phyloP scores from a whole-genome alignment of 148 eudicot species.

The Arbutus unedo region DNA sequence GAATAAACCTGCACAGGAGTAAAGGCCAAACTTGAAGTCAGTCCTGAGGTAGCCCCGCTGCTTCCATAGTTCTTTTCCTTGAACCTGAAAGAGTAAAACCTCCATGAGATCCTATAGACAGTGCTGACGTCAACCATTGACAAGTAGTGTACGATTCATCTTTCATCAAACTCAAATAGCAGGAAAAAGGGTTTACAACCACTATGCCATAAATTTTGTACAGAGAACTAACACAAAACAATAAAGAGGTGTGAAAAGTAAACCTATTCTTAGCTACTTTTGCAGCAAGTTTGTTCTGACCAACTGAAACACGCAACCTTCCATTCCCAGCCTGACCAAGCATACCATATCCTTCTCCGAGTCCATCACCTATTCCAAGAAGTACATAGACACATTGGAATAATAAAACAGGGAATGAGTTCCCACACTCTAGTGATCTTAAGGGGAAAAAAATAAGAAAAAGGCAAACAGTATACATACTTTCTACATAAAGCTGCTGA shows the following conservation, averaged over 20 bases:
- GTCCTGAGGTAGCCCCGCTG: slow-evolving; percentile 87
- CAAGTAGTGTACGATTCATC: background rate
- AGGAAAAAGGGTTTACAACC: background rate
- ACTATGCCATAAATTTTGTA: background rate
- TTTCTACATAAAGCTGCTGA: background rate
- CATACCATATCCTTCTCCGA: slow-evolving; percentile 99
- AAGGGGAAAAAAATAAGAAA: background rate
- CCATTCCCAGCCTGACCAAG: slow-evolving; percentile 99
- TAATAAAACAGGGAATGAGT: background rate
- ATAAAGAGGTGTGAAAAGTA: slow-evolving; percentile 1
- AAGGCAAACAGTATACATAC: background rate
- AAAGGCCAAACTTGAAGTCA: slow-evolving; percentile 96
- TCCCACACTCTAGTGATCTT: background rate
- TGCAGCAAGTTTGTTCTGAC: slow-evolving; percentile 84
- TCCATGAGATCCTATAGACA: background rate
- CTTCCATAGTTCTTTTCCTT: slow-evolving; percentile 80
- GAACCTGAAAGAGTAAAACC: slow-evolving; percentile 46
- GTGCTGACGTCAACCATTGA: background rate
- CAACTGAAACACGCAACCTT: slow-evolving; percentile 80
- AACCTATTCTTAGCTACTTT: slow-evolving; percentile 84
- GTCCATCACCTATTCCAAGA: slow-evolving; percentile 71
- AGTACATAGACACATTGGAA: background rate
- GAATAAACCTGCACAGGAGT: slow-evolving; percentile 90
- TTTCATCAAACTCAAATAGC: background rate
- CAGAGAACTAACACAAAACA: background rate